Conservation (phyloP, 2,329 filamentous ascomycete species). For the Aspergillus tubingensis region DNA sequence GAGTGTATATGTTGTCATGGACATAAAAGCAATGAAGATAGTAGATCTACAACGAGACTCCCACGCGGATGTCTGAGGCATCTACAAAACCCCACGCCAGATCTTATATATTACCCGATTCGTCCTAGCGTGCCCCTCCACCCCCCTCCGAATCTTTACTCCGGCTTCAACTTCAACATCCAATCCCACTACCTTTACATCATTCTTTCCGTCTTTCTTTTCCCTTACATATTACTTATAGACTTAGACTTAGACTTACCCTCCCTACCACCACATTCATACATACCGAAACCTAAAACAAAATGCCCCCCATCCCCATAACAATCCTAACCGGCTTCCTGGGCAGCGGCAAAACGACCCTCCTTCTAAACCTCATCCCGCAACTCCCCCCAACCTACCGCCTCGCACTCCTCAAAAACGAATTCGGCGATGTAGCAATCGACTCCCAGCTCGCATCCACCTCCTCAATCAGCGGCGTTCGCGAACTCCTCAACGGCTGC, state of each 20-base stretch:
- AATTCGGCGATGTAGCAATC: slow-evolving; percentile 92
- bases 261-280: not conserved
- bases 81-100: not conserved
- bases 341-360: slow-evolving; percentile 92
- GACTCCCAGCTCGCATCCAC: slow-evolving; percentile 88
- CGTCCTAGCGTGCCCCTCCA: slow-evolving; percentile 12
- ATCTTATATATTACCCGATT: slow-evolving; percentile 14
- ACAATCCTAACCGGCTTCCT: slow-evolving; percentile 97
- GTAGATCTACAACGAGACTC: slow-evolving; percentile 35
- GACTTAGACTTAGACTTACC: not conserved
- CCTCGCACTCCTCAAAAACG: slow-evolving; percentile 94
- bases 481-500: slow-evolving; percentile 92
- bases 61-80: not conserved
- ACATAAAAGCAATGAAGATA: not conserved
- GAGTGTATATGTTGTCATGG: no score
- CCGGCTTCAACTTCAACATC: not conserved
- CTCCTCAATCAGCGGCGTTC: slow-evolving; percentile 81
- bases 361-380: slow-evolving; percentile 90
- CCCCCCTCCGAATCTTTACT: slow-evolving; percentile 6
- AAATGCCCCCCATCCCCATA: slow-evolving; percentile 75
- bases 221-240: not conserved
- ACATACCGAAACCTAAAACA: not conserved
- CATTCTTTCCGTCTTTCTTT: not conserved
- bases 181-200: not conserved
- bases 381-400: slow-evolving; percentile 87